These are phyloP conservation scores for Penicillium expansum DNA, from an alignment of 2,329 filamentous ascomycete species.

Conservation along the genomic window DNA sequence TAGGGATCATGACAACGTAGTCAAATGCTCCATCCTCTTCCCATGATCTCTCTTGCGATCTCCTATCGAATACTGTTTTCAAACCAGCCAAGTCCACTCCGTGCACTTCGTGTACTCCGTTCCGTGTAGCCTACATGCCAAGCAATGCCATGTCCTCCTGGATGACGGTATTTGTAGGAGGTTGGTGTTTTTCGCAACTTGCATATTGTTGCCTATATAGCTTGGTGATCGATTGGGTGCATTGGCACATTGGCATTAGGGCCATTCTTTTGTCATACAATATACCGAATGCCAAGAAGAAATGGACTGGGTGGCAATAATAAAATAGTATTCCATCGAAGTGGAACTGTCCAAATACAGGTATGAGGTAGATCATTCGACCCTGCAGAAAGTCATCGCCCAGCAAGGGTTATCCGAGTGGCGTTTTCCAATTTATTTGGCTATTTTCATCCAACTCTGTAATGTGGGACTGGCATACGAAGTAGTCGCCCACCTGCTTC, in stretches of 20 bases:
- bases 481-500: neutral
- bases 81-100: too few relatives aligned
- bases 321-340: neutral
- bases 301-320: neutral
- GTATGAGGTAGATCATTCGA: neutral
- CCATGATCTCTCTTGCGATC: neutral
- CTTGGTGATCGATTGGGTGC: neutral
- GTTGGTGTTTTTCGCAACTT: neutral
- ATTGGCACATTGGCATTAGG: neutral
- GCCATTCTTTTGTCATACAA: neutral
- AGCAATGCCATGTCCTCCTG: neutral
- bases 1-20: neutral
- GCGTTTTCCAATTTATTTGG: neutral
- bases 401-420: constrained; percentile 2
- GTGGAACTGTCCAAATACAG: neutral
- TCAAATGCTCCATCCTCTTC: neutral
- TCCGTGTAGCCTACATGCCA: neutral
- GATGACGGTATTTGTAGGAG: neutral
- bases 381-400: constrained; percentile 4
- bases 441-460: neutral
- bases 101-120: too few relatives aligned
- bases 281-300: neutral
- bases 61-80: neutral
- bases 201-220: neutral
- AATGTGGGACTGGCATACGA: neutral